Base-by-base conservation (phyloP, 139 green algal genomes). In the Asterochloris sp. region DNA sequence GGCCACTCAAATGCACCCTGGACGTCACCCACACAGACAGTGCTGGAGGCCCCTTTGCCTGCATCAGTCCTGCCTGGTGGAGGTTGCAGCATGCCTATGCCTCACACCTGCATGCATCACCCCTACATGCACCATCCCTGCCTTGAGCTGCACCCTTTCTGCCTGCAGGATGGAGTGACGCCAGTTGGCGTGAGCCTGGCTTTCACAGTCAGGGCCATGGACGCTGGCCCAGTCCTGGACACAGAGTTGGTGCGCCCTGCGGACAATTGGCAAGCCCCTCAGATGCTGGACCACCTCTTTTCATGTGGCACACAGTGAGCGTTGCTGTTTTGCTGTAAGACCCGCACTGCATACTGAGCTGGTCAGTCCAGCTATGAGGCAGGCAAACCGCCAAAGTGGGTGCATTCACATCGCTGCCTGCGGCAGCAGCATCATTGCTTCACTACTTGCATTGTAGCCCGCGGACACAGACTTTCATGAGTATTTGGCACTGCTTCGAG, bases 201-300 rank as follows among this genome's bases (percentile, higher is more conserved):
- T 13, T 99, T 92, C 90, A 99, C 96, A 0, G 97, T 99, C 27
- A 89, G 93, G 14, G 86, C 88, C 38, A 98, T 98, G 92, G 97
- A 99, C 73, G 95, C 97, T 0, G 97, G 97, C 10, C 95, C 97
- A 8, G 85, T 99, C 38, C 87, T 99, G 62, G 91, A 91, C 63
- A 89, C 94, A 86, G 69, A 92, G 64, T 76, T 83, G 81, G 17
- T 90, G 38, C n/a, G 28, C 12, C 54, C 96, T 19, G 88, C 90
- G 75, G 79, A 83, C 13, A 86, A 95, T 66, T 83, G 93, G 13
- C 89, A 95, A 81, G 92, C 93, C 0, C 93, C 93, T 0, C 89
- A 98, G 87, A 87, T 98, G 84, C 89, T 98, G 62, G n/a, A 89
- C 12, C 29, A 88, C 21, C 86, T 97, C 47, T 97, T 98, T 82